Evolutionary conservation across 2,329 filamentous ascomycete genomes (phyloP).

Genomic region (Xylariaceae sp.): DNA sequence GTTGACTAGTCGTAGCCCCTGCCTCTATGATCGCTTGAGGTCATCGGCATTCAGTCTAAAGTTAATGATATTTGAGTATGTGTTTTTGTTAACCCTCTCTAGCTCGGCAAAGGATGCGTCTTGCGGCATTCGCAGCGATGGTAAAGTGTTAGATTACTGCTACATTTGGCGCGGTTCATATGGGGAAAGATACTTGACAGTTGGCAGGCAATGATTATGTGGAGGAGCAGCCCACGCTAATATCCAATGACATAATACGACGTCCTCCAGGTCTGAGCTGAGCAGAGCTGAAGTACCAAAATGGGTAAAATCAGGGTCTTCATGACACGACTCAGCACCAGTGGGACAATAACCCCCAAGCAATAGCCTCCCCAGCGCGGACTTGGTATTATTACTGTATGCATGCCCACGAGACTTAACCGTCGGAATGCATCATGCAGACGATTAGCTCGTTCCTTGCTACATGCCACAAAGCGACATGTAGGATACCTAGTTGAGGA

Average conservation of each 20-base stretch:
- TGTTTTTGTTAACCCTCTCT: too few species aligned
- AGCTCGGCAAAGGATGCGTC: neutral
- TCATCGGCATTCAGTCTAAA: too few species aligned
- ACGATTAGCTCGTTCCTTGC: slow-evolving; percentile 8
- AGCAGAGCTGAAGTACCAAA: slow-evolving; percentile 16
- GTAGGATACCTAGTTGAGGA: neutral
- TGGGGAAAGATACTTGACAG: slow-evolving; percentile 3
- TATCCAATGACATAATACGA: slow-evolving; percentile 14
- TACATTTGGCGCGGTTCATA: neutral
- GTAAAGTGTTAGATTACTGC: neutral
- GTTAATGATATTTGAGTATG: too few species aligned
- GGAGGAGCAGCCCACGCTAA: slow-evolving; percentile 11
- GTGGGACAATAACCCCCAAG: slow-evolving; percentile 14
- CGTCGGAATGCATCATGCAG: slow-evolving; percentile 14
- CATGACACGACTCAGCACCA: slow-evolving; percentile 2
- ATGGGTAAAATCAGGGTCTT: neutral
- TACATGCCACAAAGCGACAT: neutral
- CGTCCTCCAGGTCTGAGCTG: slow-evolving; percentile 15
- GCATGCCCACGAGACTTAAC: slow-evolving; percentile 19
- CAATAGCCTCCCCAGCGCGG: slow-evolving; percentile 6
- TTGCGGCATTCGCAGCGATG: neutral
- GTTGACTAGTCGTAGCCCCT: neutral
- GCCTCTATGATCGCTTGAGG: neutral
- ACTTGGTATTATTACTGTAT: slow-evolving; percentile 20
- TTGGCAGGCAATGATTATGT: slow-evolving; percentile 3